A percentile compares a stretch with the other conserved stretches of the same genome.
These are phyloP conservation scores for Crassisporium funariophilum DNA, from an alignment of 768 basidiomycete species.

Conservation along the genomic window DNA sequence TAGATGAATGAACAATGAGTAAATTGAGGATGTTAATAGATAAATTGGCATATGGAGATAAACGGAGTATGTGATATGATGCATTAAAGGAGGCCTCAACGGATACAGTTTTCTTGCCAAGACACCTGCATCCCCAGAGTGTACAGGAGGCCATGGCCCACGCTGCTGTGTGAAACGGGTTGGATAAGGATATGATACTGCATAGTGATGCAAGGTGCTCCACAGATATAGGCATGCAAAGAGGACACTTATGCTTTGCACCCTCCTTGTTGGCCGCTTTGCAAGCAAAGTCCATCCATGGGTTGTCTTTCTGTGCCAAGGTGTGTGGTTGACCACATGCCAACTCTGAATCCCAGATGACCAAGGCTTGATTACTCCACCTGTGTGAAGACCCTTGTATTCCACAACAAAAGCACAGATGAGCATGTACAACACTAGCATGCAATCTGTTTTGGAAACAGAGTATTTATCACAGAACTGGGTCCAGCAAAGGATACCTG, in stretches of 20 bases:
- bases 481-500: not conserved
- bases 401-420: not conserved
- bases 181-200: not conserved
- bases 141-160: constrained; percentile 14
- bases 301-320: not conserved
- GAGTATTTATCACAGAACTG: not conserved
- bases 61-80: not conserved
- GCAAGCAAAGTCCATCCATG: not conserved
- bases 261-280: constrained; percentile 5
- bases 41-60: not conserved
- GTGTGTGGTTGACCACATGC: not conserved
- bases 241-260: constrained; percentile 1
- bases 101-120: constrained; percentile 31
- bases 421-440: not conserved
- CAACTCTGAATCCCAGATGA: not conserved
- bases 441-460: not conserved
- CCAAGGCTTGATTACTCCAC: not conserved
- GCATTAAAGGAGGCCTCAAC: not conserved
- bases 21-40: not conserved
- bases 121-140: constrained; percentile 16
- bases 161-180: constrained; percentile 12
- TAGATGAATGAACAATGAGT: not conserved
- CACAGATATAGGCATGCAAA: not conserved
- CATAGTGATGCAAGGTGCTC: not conserved
- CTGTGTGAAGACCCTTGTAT: not conserved